Evolutionary conservation across 805 yeast species (phyloP), one percentile per base, ranked within the genome.

Genomic region (Myxozyma mucilagina): DNA sequence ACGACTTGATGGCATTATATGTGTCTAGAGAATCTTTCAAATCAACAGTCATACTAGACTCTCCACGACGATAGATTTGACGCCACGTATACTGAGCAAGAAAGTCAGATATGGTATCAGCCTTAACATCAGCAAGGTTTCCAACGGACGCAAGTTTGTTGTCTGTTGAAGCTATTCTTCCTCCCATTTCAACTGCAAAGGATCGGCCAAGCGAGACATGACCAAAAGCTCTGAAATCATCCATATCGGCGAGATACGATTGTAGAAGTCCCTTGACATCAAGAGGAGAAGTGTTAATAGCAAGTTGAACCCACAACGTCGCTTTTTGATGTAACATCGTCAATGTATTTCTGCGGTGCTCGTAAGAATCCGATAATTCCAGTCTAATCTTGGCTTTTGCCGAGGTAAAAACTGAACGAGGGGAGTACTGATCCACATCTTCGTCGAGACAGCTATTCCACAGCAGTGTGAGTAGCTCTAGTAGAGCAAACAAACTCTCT

Each of bases 121-220:
- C 81, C 39, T 75, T 76, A 63, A 72, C 72, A 39, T 71, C 74
- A 10, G 75, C 72, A 20, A 69, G 60, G 11, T 68, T 65, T 53
- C 65, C 62, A 44, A 85, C 76, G 47, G 81, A 80, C 1, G 83
- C 80, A 34, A 86, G 73, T 68, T 88, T 94, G 47, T 86, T 76
- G 68, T 90, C 96, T 34, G 79, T 79, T 18, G 86, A 79, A n/a
- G 85, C 75, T 11, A 90, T 81, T 4, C 82, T 73, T 3, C 94
- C 90, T 1, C 96, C 96, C 86, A 90, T 82, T 66, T 89, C 94
- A 60, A 92, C 76, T 0, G 99, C 98, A 79, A 93, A 89, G 0
- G 96, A 86, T 52, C 91, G 87, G 57, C 98, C 98, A 69, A 82
- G 85, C 59, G 88, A 86, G 45, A 89, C 81, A 68, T 76, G 68